These are phyloP conservation scores for Plasmodium inui DNA, from an alignment of 169 alveolate species.

Conservation along the genomic window DNA sequence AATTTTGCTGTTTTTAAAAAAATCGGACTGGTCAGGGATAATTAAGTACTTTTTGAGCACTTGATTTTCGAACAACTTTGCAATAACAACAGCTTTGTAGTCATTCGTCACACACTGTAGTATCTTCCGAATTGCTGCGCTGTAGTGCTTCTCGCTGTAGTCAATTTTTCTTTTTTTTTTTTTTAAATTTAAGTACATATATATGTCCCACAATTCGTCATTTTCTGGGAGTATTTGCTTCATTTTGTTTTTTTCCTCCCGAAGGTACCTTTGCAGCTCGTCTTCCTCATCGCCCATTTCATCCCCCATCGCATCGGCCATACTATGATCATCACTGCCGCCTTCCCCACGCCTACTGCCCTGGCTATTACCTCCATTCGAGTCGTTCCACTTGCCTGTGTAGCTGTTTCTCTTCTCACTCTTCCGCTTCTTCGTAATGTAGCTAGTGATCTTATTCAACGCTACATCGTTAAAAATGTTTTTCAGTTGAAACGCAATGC, in stretches of 20 bases:
- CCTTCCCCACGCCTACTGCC: background rate
- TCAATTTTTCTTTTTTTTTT: conserved; percentile 68
- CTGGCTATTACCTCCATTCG: background rate
- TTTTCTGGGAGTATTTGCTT: conserved; percentile 54
- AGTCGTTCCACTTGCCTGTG: background rate
- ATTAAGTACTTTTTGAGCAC: conserved; percentile 40
- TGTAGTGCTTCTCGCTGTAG: conserved; percentile 41
- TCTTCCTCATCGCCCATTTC: conserved; percentile 17
- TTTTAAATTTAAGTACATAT: conserved; percentile 63
- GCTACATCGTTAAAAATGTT: conserved; percentile 65
- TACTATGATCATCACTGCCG: background rate
- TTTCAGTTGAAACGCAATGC: conserved; percentile 50
- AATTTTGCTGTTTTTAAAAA: conserved; percentile 32
- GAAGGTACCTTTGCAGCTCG: conserved; percentile 36
- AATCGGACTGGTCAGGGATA: conserved; percentile 7
- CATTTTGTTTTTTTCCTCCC: conserved; percentile 56
- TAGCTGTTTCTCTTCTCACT: conserved; percentile 21
- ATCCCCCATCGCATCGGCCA: conserved; percentile 18
- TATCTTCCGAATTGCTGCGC: conserved; percentile 26
- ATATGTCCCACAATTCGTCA: conserved; percentile 69
- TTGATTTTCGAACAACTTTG: conserved; percentile 43
- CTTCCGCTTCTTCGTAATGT: conserved; percentile 44
- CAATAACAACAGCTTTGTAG: conserved; percentile 36
- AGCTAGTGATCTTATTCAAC: conserved; percentile 17
- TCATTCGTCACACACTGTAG: conserved; percentile 23